phyloP scores from a whole-genome alignment of 768 basidiomycete species.

The Boletus sp. region DNA sequence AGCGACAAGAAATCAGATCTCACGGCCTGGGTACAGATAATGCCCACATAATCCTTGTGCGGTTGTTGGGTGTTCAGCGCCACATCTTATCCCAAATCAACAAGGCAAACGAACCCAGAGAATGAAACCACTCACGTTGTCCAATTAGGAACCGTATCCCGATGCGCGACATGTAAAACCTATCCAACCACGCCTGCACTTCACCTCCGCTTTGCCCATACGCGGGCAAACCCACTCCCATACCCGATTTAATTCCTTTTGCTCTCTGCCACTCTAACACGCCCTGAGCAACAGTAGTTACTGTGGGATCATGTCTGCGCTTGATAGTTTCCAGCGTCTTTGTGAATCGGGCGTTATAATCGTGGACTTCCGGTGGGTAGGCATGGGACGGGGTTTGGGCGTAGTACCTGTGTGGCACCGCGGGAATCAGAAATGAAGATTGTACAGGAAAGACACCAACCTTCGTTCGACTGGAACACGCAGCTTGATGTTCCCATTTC shows the following conservation, averaged over 20 bases:
- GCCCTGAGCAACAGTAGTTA: constrained; percentile 94
- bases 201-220: constrained; percentile 74
- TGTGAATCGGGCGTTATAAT: constrained; percentile 91
- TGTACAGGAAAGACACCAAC: neutral
- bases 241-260: constrained; percentile 26
- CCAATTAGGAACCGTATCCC: constrained; percentile 96
- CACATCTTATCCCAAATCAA: constrained; percentile 56
- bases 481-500: constrained; percentile 14
- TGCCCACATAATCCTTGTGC: constrained; percentile 90
- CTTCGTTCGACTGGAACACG: constrained; percentile 18
- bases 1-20: constrained; percentile 27
- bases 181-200: constrained; percentile 94
- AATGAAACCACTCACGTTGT: constrained; percentile 60
- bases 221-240: constrained; percentile 20
- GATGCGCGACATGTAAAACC: constrained; percentile 94
- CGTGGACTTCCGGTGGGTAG: constrained; percentile 91
- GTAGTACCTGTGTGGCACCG: constrained; percentile 61
- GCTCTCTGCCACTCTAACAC: constrained; percentile 91
- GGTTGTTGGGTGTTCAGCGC: constrained; percentile 89
- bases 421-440: constrained; percentile 3
- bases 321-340: constrained; percentile 85
- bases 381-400: constrained; percentile 63
- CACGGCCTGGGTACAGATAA: constrained; percentile 90
- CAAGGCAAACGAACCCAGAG: neutral
- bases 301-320: constrained; percentile 92